A percentile compares a stretch with the other conserved stretches of the same genome.
Conservation (phyloP, 2,329 filamentous ascomycete species). For the Exophiala lecanii-corni region DNA sequence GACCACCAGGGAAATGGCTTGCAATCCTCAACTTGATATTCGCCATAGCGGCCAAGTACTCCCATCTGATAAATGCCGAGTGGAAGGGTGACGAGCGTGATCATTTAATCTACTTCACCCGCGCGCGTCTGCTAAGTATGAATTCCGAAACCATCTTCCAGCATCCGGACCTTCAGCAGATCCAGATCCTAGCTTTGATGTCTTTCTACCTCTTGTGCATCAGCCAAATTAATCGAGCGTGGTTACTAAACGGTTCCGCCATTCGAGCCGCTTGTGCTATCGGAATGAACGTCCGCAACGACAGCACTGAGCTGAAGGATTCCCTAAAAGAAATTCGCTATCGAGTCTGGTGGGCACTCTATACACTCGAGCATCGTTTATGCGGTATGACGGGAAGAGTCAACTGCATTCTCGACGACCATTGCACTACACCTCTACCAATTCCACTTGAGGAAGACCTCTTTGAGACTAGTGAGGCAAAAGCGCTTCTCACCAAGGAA, state of each 20-base stretch:
- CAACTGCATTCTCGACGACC: constrained; percentile 39
- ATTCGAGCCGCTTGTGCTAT: constrained; percentile 41
- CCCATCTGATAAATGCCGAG: constrained; percentile 38
- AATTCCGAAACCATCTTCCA: constrained; percentile 40
- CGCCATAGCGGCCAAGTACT: constrained; percentile 41
- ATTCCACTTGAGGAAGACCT: constrained; percentile 39
- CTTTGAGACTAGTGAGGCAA: constrained; percentile 32
- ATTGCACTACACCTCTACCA: constrained; percentile 41
- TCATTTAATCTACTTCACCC: constrained; percentile 41
- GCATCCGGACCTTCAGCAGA: constrained; percentile 43
- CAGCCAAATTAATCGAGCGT: constrained; percentile 43
- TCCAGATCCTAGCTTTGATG: constrained; percentile 41
- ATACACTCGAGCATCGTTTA: constrained; percentile 41
- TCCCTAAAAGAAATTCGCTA: constrained; percentile 44
- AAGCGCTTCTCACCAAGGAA: constrained; percentile 34
- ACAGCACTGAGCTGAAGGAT: constrained; percentile 34
- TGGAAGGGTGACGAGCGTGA: constrained; percentile 41
- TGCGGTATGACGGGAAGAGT: constrained; percentile 44
- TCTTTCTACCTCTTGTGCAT: constrained; percentile 41
- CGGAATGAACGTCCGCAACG: constrained; percentile 43
- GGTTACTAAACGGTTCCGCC: constrained; percentile 40
- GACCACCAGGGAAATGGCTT: constrained; percentile 40
- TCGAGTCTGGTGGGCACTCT: constrained; percentile 44
- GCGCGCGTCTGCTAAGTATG: constrained; percentile 41
- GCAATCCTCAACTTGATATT: constrained; percentile 46